Percentiles rank a stretch among this genome's conserved stretches.
phyloP scores from a whole-genome alignment of 768 basidiomycete genomes.

The Boletus reticuloceps region DNA sequence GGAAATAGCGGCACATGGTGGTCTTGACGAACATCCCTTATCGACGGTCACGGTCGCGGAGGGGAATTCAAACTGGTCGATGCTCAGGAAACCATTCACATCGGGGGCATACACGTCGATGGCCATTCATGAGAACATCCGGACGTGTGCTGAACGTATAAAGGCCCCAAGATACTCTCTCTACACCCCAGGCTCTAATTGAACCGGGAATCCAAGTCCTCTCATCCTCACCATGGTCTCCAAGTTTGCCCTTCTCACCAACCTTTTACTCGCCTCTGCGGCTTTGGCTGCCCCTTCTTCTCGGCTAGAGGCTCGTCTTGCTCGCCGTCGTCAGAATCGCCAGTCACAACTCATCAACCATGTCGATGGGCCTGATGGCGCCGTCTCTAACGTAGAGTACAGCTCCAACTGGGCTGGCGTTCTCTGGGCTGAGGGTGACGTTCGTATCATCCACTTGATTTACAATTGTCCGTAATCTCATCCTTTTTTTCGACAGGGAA shows the following conservation, averaged over 20 bases:
- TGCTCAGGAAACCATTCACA: no score
- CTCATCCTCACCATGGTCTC: conserved; percentile 15
- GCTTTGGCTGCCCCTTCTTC: conserved; percentile 18
- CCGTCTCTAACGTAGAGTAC: conserved; percentile 10
- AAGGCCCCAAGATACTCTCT: neutral
- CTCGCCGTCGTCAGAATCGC: conserved; percentile 12
- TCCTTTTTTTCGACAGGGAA: conserved; percentile 8
- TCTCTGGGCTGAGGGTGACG: conserved; percentile 4
- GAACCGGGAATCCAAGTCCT: neutral
- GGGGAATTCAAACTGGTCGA: neutral
- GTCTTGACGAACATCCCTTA: neutral
- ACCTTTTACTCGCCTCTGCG: conserved; percentile 17
- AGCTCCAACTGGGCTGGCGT: conserved; percentile 21
- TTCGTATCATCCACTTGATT: neutral
- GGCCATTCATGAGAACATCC: conserved; percentile 1
- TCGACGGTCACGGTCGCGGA: neutral
- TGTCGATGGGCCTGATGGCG: neutral
- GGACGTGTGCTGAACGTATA: conserved; percentile 6
- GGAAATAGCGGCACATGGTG: neutral
- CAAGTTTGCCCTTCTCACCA: conserved; percentile 12
- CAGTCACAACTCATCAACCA: conserved; percentile 11
- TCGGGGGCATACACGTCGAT: neutral
- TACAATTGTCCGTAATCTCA: neutral
- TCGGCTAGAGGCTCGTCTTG: conserved; percentile 6
- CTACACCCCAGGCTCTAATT: neutral